Percentiles rank a stretch among this genome's conserved stretches.
Evolutionary conservation across 768 basidiomycete species (phyloP).

Genomic region (Pleurotus pulmonarius): DNA sequence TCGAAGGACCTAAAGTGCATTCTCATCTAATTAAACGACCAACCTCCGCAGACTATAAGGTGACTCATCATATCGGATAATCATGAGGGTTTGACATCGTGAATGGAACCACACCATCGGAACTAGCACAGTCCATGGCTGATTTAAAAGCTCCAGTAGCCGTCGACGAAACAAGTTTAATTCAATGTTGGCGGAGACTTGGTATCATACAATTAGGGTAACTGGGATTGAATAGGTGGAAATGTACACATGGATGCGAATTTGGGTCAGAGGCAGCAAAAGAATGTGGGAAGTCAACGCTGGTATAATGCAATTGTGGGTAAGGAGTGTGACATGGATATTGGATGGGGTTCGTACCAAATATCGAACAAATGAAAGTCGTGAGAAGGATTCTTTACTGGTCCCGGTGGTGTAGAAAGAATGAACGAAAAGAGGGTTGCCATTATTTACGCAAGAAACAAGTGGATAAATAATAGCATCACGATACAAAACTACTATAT

Average conservation of each 20-base stretch:
- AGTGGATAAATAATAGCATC: background rate
- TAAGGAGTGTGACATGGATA: background rate
- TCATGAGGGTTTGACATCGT: background rate
- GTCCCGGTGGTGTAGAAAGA: background rate
- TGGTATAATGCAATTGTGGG: background rate
- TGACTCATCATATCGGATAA: no score
- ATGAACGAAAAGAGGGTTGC: background rate
- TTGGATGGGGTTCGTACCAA: background rate
- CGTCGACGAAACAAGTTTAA: background rate
- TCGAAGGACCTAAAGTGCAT: no score
- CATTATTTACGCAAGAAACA: background rate
- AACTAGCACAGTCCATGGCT: background rate
- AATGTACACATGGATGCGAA: background rate
- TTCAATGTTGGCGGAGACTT: background rate
- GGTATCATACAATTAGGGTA: constrained; percentile 7
- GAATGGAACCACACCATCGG: background rate
- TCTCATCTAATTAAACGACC: no score
- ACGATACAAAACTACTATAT: background rate
- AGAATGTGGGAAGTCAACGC: background rate
- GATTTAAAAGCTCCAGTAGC: background rate
- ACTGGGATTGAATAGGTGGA: background rate
- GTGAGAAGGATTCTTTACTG: background rate
- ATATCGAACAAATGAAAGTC: background rate
- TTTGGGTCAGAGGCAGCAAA: background rate
- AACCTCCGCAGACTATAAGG: no score